Evolutionary conservation across 2,329 filamentous ascomycete genomes (phyloP), one percentile per base, ranked within the genome.

Genomic region (Alternaria ethzedia): DNA sequence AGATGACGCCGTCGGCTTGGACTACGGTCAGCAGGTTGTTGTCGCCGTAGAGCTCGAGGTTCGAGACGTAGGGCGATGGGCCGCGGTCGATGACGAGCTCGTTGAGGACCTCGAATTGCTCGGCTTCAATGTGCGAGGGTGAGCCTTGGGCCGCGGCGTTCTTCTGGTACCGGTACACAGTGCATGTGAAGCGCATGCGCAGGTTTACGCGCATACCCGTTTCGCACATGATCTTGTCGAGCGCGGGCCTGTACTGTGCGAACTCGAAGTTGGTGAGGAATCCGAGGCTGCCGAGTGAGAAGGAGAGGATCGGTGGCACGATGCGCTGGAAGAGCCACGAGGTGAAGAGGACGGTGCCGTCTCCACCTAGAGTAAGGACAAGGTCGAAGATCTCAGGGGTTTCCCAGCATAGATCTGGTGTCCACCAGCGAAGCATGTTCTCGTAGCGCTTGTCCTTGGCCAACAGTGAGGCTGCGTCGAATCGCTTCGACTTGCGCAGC

Each of bases 141-240:
- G 88, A 85, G 11, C 86, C 82, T 7, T 83, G 80, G 45, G 77
- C 78, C 13, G 77, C 78, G 17, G 77, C 70, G 43, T 78, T 73
- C 54, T 79, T 77, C 60, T 78, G 75, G 69, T 90, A 86, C 47
- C 95, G 91, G 83, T 95, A 97, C 9, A 99, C 94, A 0, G 96
- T 98, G 83, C 95, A 98, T 15, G 96, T 99, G 80, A 99, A 99
- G 66, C 96, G 92, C 96, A 99, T 99, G 70, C 96, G 93, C 71
- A 99, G 85, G 76, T 97, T 98, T 64, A 98, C 95, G 57, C 95
- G 91, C 95, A 99, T 98, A 59, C 96, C 96, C 2, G 91, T 89
- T 61, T 96, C 93, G 64, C 94, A 94, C 94, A 99, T 97, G 70
- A 98, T 88, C 57, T 89, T 90, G 80, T 93, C 91, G 32, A 99